Evolutionary conservation across 2,329 filamentous ascomycete species (phyloP), one percentile per base, ranked within the genome.

Genomic region (Exserohilum turcica): DNA sequence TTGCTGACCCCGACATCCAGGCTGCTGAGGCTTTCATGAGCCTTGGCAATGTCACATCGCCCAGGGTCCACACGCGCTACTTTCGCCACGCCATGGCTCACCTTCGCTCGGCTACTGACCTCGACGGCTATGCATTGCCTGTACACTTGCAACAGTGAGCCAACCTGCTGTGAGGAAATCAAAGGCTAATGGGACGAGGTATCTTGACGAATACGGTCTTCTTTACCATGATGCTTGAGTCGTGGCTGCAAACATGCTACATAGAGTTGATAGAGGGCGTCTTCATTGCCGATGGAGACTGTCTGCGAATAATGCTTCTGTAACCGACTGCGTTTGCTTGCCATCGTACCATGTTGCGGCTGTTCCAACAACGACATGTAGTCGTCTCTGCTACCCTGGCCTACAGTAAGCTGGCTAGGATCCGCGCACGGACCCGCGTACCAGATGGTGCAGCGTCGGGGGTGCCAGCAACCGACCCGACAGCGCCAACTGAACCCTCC

Each of bases 1-100:
- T 58, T 52, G 19, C 33, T 48, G 24, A 52, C 43, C 7, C 4
- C 7, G 16, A 40, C 15, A 12, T 12, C 38, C 47, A 65, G 63
- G 76, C 80, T 29, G 80, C 80, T 16, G 80, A 83, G 69, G 77
- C 80, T 29, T 77, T 77, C 53, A 82, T 82, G 77, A 81, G 77
- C 47, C 63, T 83, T 13, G 80, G 80, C 12, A 83, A 82, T 49
- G 79, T 80, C 1, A 79, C 78, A 3, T 76, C 76, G 18, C 65
- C 75, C 6, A 74, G 77, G 29, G 63, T 67, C 33, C 80, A 80
- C 52, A 72, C 78, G 56, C 68, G 68, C 12, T 74, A 79, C 48
- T 83, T 81, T 54, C 67, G 70, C 15, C 70, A 77, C 60, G 81
- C 81, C 0, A 66, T 83, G 40, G 65, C 65, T 33, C 77, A 80